Base-by-base conservation (phyloP, 805 yeast genomes). In the Saccharomycopsis vini region DNA sequence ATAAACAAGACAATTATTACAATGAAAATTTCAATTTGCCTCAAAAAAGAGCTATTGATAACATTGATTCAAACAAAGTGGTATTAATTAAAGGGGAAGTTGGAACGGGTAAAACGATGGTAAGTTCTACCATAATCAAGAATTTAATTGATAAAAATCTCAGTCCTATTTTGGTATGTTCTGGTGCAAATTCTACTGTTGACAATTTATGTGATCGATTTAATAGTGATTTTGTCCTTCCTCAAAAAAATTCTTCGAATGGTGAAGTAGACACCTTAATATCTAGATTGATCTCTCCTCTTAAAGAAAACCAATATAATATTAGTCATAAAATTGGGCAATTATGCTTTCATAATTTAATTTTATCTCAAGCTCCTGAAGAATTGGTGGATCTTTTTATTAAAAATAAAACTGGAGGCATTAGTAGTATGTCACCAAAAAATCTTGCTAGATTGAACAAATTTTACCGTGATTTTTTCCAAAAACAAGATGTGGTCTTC, bases 311-410 rank as follows among this genome's bases (percentile, higher is more conserved):
- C 5, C 37, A 36, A 23, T 49, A 49, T 31, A 46, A 36, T 24
- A 49, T 49, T 18, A 46, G 40, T 39, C 50, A 46, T 19, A 37
- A 28, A 16, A 38, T 49, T 16, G 52, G 46, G 4, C 23, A 37
- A 18, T 32, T 46, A 13, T 46, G 52, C 39, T 49, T 49, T 33
- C 52, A 49, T 35, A 49, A 49, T 40, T 49, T 46, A n/a, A 41
- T 49, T 24, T 39, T 49, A 13, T 34, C 45, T 12, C 40, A 43
- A 38, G 50, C 50, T 35, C 48, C 48, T 4, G 50, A 46, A 18
- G 52, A 44, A 20, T 42, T 49, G 15, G 43, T 46, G 19, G 40
- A 47, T 31, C 31, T 49, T n/a, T 46, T 38, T 29, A 41, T 49
- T n/a, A 47, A 46, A 20, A 30, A 47, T 18, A 49, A 49, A 33